Conservation (phyloP, 2,329 filamentous ascomycete genomes). For the Monilinia fructicola region DNA sequence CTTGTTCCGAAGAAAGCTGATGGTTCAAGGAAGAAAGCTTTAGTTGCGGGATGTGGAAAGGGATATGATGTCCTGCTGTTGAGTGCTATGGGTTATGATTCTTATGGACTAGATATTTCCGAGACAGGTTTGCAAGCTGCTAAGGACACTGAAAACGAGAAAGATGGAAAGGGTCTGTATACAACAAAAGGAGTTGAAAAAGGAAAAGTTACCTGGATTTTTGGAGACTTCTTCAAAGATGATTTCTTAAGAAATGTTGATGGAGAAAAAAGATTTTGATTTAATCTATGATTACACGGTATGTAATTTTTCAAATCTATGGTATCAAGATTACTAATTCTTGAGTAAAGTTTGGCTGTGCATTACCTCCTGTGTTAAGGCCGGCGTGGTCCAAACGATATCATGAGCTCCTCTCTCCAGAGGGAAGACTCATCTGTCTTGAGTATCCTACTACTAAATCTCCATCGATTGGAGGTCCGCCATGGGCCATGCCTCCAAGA, state of each 20-base stretch:
- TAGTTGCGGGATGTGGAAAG: conserved; percentile 79
- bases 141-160: conserved; percentile 29
- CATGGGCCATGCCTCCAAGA: conserved; percentile 66
- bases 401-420: conserved; percentile 49
- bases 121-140: conserved; percentile 27
- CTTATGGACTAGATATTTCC: conserved; percentile 66
- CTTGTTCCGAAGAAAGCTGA: conserved; percentile 36
- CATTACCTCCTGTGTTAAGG: conserved; percentile 55
- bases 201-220: conserved; percentile 56
- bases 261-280: conserved; percentile 59
- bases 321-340: conserved; percentile 22
- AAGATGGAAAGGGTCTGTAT: conserved; percentile 46
- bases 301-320: conserved; percentile 32
- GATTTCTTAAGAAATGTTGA: conserved; percentile 51
- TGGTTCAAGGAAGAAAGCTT: conserved; percentile 51
- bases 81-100: conserved; percentile 72
- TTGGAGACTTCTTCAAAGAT: conserved; percentile 66
- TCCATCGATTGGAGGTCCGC: conserved; percentile 65
- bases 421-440: conserved; percentile 60
- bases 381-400: conserved; percentile 55
- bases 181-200: conserved; percentile 44
- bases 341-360: conserved; percentile 57
- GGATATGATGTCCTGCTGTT: conserved; percentile 81
- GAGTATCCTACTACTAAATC: conserved; percentile 78
- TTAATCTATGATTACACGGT: conserved; percentile 65